phyloP scores from a whole-genome alignment of 805 yeast species.

The Candida chilensis region DNA sequence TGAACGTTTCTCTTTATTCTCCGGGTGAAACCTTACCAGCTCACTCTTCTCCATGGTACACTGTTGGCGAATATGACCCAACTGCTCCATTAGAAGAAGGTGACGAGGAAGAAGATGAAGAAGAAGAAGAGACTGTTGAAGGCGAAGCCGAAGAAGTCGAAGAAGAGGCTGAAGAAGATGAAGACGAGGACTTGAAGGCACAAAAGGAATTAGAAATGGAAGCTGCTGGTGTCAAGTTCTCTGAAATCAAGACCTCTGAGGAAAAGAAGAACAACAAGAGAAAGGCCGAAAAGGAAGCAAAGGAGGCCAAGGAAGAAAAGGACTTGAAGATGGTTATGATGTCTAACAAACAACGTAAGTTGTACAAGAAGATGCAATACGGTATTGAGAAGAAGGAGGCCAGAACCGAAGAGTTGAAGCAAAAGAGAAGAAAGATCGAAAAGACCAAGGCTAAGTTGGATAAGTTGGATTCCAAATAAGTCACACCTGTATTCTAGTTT shows the following conservation, averaged over 20 bases:
- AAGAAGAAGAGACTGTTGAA: constrained; percentile 34
- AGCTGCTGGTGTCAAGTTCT: constrained; percentile 76
- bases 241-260: constrained; percentile 31
- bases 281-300: constrained; percentile 34
- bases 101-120: constrained; percentile 34
- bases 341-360: constrained; percentile 91
- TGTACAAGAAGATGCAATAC: constrained; percentile 92
- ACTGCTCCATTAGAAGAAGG: constrained; percentile 33
- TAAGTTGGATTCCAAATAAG: constrained; percentile 12
- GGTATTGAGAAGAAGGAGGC: constrained; percentile 78
- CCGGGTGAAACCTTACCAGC: constrained; percentile 97
- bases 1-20: constrained; percentile 74
- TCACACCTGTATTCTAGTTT: too few species aligned
- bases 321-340: constrained; percentile 94
- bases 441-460: constrained; percentile 47
- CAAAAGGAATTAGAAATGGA: constrained; percentile 86
- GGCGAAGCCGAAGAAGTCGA: constrained; percentile 43
- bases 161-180: constrained; percentile 47
- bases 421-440: constrained; percentile 62
- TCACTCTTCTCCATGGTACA: constrained; percentile 99
- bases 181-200: constrained; percentile 40
- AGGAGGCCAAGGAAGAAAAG: constrained; percentile 67
- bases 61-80: constrained; percentile 85
- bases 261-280: constrained; percentile 20
- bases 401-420: constrained; percentile 57